A percentile compares a stretch with the other conserved stretches of the same genome.
Evolutionary conservation across 2,329 filamentous ascomycete genomes (phyloP).

Genomic region (Domatiomyces globalis): DNA sequence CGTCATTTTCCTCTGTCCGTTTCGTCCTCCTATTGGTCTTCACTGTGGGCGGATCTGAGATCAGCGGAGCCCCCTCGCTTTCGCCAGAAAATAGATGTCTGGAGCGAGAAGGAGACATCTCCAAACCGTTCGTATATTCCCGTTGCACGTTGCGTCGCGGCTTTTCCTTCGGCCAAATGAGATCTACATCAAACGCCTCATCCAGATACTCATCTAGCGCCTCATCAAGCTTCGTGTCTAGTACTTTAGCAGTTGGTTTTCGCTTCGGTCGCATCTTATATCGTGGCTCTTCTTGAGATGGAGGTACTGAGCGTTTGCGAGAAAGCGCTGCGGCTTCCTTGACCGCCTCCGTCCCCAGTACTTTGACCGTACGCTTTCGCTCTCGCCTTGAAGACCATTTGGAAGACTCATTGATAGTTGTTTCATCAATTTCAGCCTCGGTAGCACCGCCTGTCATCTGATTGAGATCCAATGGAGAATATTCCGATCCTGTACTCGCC

Average conservation of each 20-base stretch:
- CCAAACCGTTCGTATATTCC: slow-evolving; percentile 1
- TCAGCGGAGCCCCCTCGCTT: background rate
- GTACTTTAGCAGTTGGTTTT: slow-evolving; percentile 6
- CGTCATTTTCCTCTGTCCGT: background rate
- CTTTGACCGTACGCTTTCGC: slow-evolving; percentile 11
- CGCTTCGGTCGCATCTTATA: slow-evolving; percentile 9
- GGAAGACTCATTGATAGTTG: slow-evolving; percentile 2
- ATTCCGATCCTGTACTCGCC: background rate
- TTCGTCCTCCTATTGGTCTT: background rate
- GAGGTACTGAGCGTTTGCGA: slow-evolving; percentile 9
- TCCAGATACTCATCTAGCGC: slow-evolving; percentile 3
- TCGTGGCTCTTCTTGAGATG: slow-evolving; percentile 3
- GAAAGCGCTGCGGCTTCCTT: background rate
- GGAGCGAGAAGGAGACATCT: background rate
- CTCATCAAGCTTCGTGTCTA: slow-evolving; percentile 10
- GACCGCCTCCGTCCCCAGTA: slow-evolving; percentile 4
- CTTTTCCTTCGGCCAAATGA: background rate
- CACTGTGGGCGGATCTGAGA: background rate
- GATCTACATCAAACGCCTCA: background rate
- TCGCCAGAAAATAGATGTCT: background rate
- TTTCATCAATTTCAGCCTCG: background rate
- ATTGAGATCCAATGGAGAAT: background rate
- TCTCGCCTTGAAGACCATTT: slow-evolving; percentile 9
- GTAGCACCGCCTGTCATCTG: background rate
- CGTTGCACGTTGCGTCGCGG: no score